Evolutionary conservation across 371 early-diverging fungal genomes (phyloP).

Genomic region (Mortierella sp.): DNA sequence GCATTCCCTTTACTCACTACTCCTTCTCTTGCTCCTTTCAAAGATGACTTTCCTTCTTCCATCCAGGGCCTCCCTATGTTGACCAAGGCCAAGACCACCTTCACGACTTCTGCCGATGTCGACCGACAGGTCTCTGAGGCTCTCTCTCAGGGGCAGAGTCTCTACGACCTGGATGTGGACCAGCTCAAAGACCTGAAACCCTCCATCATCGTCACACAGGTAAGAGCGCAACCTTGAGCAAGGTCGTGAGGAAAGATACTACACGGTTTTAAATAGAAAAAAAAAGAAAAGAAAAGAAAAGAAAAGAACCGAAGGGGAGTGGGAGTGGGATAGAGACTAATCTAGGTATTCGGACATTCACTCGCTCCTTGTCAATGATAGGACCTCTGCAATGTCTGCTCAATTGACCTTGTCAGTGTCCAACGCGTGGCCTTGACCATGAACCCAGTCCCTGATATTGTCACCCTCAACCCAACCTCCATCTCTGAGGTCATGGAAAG

Average conservation of each 20-base stretch:
- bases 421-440: slow-evolving; percentile 57
- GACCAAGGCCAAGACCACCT: slow-evolving; percentile 64
- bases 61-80: slow-evolving; percentile 63
- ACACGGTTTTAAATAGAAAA: not conserved
- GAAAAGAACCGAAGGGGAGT: not conserved
- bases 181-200: slow-evolving; percentile 59
- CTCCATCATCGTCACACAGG: slow-evolving; percentile 67
- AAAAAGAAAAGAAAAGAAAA: not conserved
- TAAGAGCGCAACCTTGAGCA: too few species aligned
- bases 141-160: slow-evolving; percentile 58
- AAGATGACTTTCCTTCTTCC: slow-evolving; percentile 61
- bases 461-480: slow-evolving; percentile 65
- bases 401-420: slow-evolving; percentile 67
- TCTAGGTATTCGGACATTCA: too few species aligned
- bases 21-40: not conserved
- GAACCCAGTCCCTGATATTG: slow-evolving; percentile 60
- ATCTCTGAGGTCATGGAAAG: slow-evolving; percentile 64
- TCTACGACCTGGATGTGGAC: slow-evolving; percentile 64
- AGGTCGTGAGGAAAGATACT: too few species aligned
- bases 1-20: not conserved
- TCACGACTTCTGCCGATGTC: slow-evolving; percentile 69
- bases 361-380: not conserved
- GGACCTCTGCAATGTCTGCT: slow-evolving; percentile 71
- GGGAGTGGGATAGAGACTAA: too few species aligned
- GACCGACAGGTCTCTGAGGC: slow-evolving; percentile 65